Evolutionary conservation across 2,329 filamentous ascomycete genomes (phyloP).

Genomic region (Xylaria sp.): DNA sequence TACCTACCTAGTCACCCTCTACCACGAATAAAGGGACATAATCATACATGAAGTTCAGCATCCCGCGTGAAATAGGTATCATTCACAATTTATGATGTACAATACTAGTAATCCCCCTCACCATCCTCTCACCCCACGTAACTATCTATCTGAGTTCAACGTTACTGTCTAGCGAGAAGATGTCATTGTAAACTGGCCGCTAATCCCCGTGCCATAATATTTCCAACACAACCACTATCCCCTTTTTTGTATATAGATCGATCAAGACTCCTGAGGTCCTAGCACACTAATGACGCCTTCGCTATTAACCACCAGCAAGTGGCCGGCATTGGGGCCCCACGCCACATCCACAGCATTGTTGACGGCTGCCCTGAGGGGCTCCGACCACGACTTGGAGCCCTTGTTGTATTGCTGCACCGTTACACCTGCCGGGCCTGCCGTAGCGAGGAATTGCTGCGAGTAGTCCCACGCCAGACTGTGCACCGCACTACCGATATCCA

Average conservation of each 20-base stretch:
- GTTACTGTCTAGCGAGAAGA: background rate
- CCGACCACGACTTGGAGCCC: conserved; percentile 86
- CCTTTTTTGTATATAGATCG: conserved; percentile 9
- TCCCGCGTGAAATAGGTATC: conserved; percentile 15
- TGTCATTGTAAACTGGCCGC: conserved; percentile 9
- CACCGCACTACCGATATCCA: conserved; percentile 85
- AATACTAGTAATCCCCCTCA: background rate
- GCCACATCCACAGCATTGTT: conserved; percentile 73
- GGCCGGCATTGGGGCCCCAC: conserved; percentile 82
- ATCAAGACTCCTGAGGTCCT: conserved; percentile 57
- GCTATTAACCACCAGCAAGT: conserved; percentile 77
- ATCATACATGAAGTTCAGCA: background rate
- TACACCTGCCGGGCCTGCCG: conserved; percentile 80
- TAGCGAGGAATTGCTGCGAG: conserved; percentile 90
- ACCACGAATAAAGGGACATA: background rate
- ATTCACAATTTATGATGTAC: conserved; percentile 28
- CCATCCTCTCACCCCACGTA: background rate
- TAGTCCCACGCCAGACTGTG: conserved; percentile 89
- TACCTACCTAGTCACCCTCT: too few relatives aligned
- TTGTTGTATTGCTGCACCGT: conserved; percentile 93
- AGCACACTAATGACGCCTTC: conserved; percentile 82
- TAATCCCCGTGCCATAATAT: background rate
- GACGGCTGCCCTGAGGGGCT: conserved; percentile 81
- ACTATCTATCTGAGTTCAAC: background rate
- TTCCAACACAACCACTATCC: background rate